phyloP scores from a whole-genome alignment of 768 basidiomycete species.

The Symmetrospora coprosmae region DNA sequence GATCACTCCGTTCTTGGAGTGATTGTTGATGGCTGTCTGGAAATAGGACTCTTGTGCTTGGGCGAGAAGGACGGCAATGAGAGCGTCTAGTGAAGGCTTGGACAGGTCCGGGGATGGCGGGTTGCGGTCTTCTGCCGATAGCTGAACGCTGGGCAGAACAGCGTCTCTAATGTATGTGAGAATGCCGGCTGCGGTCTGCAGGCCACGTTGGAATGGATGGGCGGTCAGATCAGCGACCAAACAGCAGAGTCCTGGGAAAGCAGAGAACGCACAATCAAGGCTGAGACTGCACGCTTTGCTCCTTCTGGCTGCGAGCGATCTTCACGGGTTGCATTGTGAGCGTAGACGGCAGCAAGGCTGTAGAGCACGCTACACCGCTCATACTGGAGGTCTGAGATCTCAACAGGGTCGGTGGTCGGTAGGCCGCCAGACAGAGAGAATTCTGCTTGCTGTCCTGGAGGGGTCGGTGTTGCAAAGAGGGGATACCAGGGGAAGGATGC shows the following conservation, averaged over 20 bases:
- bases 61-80: conserved; percentile 69
- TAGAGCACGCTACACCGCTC: conserved; percentile 66
- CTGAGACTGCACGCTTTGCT: conserved; percentile 58
- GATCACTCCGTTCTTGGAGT: conserved; percentile 65
- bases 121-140: conserved; percentile 43
- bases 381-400: conserved; percentile 59
- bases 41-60: conserved; percentile 95
- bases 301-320: conserved; percentile 61
- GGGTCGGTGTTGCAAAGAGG: conserved; percentile 20
- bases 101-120: conserved; percentile 56
- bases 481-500: conserved; percentile 33
- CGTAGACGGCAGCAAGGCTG: conserved; percentile 76
- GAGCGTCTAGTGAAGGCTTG: conserved; percentile 46
- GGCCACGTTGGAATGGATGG: too few species aligned
- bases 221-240: background rate
- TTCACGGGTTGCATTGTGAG: conserved; percentile 57
- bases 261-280: conserved; percentile 49
- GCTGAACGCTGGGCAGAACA: conserved; percentile 45
- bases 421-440: conserved; percentile 61
- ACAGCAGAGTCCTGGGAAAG: background rate
- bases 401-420: conserved; percentile 44
- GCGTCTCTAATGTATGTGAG: conserved; percentile 50
- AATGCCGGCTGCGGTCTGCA: conserved; percentile 56
- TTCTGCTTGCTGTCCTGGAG: conserved; percentile 55
- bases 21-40: conserved; percentile 71